Base-by-base conservation (phyloP, 2,329 filamentous ascomycete genomes). In the Cadophora sp. region DNA sequence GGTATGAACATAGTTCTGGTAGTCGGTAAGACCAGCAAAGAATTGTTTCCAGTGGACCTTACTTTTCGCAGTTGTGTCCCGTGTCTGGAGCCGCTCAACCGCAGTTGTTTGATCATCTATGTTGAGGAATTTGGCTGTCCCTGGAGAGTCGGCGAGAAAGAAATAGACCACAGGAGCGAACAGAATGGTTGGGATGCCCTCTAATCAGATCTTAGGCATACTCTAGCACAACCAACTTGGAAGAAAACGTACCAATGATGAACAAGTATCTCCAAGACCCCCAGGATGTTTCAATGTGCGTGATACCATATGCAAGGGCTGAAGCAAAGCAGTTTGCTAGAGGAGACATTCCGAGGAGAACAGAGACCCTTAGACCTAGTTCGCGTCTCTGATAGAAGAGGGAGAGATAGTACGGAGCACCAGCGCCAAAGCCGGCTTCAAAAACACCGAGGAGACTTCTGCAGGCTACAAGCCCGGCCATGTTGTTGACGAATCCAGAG, bases 361-460 rank as follows among this genome's bases (percentile, higher is more conserved):
- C 24, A 5, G 74, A 72, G 24, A 75, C 71, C 37, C 78, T 74
- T 8, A 77, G 65, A 0, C 77, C 78, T 0, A 79, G 58, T 63
- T 80, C 78, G 7, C 72, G 73, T 7, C 78, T 72, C 46, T 76
- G 74, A 62, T 80, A 80, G 66, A 79, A 79, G 48, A 79, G 69
- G 0, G 78, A 79, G 6, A 79, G 72, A 31, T 76, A 75, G 56
- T 77, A 79, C 1, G 77, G 73, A 31, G 73, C 72, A 11, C 77
- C 77, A 16, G 76, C 69, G 8, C 74, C 75, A 58, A 72, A 76
- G 1, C 72, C 70, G 4, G 77, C 77, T 34, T 79, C 77, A 8
- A 78, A 75, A 8, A 76, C 69, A 9, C 76, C 77, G 22, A 79
- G 71, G 34, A 78, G 60, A 31, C 71, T 70, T 64, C 71, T 31